Evolutionary conservation across 306 rosid species (phyloP).

Genomic region (Sphenostylis stenocarpa): DNA sequence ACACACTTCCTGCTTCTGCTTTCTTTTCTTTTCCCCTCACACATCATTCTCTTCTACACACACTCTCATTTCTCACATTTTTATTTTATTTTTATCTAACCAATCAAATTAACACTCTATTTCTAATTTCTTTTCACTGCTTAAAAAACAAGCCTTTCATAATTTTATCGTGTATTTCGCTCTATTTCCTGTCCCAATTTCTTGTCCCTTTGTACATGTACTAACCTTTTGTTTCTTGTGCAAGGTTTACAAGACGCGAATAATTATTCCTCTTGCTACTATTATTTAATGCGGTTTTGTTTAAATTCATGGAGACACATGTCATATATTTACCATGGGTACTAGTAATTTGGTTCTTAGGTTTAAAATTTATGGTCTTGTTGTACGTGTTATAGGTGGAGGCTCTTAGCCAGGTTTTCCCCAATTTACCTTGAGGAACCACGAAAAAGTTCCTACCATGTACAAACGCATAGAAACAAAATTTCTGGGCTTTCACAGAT

Average conservation of each 20-base stretch:
- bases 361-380: background rate
- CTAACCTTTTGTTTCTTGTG: constrained; percentile 37
- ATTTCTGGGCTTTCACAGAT: constrained; percentile 14
- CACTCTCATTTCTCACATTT: constrained; percentile 11
- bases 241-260: background rate
- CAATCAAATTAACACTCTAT: background rate
- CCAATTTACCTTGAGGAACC: background rate
- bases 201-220: constrained; percentile 41
- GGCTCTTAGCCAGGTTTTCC: constrained; percentile 18
- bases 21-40: background rate
- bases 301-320: background rate
- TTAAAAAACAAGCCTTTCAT: background rate
- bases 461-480: constrained; percentile 24
- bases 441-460: constrained; percentile 2
- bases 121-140: background rate
- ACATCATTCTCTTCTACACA: constrained; percentile 19
- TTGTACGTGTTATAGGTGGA: background rate
- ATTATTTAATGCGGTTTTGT: constrained; percentile 16
- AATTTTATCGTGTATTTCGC: background rate
- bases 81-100: background rate
- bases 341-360: constrained; percentile 12
- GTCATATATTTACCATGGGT: background rate
- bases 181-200: background rate
- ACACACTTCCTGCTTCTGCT: constrained; percentile 16
- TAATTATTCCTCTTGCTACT: constrained; percentile 7